phyloP scores from a whole-genome alignment of 2,329 filamentous ascomycete species.

The Cyanodermella asteris region DNA sequence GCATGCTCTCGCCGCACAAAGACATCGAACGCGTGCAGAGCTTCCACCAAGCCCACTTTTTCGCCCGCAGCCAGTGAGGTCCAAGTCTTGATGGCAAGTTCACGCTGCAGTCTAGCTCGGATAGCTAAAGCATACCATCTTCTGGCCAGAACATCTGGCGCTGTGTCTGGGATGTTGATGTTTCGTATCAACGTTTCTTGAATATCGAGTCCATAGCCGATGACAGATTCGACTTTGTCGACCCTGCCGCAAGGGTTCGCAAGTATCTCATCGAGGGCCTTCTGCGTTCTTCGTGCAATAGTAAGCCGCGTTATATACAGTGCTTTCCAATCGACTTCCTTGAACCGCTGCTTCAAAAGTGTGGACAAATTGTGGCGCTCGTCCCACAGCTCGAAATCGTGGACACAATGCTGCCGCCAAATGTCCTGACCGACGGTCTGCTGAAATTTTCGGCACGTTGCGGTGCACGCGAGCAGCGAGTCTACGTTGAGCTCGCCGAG shows the following conservation, averaged over 20 bases:
- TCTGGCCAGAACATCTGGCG: constrained; percentile 56
- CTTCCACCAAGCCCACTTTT: constrained; percentile 43
- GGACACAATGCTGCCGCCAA: constrained; percentile 57
- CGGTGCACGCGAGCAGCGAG: constrained; percentile 30
- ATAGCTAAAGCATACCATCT: constrained; percentile 57
- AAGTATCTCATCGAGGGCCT: constrained; percentile 46
- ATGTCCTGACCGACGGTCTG: constrained; percentile 48
- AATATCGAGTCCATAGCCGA: constrained; percentile 58
- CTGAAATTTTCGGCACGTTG: constrained; percentile 41
- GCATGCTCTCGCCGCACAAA: constrained; percentile 56
- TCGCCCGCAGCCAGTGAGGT: constrained; percentile 29
- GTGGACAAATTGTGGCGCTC: constrained; percentile 37
- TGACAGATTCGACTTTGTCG: constrained; percentile 47
- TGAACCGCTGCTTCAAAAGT: constrained; percentile 35
- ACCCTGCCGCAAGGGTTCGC: constrained; percentile 47
- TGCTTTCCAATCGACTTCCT: constrained; percentile 48
- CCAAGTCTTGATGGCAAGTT: constrained; percentile 63
- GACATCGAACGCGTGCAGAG: constrained; percentile 67
- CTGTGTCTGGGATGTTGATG: constrained; percentile 33
- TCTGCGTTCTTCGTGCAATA: constrained; percentile 29
- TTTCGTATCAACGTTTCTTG: constrained; percentile 64
- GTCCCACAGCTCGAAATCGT: constrained; percentile 55
- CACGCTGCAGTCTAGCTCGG: constrained; percentile 60
- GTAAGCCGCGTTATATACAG: constrained; percentile 37
- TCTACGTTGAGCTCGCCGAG: constrained; percentile 37